Percentiles rank a stretch among this genome's conserved stretches.
phyloP scores from a whole-genome alignment of 208 protist species.

The Endotrypanum monterogeii region DNA sequence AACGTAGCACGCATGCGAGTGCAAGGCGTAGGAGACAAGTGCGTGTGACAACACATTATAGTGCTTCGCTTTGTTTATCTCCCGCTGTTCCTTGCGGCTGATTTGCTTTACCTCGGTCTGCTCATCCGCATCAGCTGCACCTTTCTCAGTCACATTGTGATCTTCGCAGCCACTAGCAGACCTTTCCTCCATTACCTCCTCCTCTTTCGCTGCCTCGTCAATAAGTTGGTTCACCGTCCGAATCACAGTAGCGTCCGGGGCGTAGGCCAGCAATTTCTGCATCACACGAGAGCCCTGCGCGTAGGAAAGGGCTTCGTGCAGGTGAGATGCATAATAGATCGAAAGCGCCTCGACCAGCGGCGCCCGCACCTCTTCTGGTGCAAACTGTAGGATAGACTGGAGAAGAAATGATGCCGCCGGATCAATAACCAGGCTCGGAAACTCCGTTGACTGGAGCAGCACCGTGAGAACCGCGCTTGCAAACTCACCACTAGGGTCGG shows the following conservation, averaged over 20 bases:
- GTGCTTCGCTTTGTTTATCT: slow-evolving; percentile 62
- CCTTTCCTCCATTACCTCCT: slow-evolving; percentile 45
- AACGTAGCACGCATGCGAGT: slow-evolving; percentile 82
- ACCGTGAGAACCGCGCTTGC: slow-evolving; percentile 28
- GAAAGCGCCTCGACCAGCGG: slow-evolving; percentile 46
- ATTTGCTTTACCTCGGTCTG: slow-evolving; percentile 29
- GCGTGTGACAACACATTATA: slow-evolving; percentile 64
- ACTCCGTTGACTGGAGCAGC: slow-evolving; percentile 27
- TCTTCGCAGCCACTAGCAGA: slow-evolving; percentile 9
- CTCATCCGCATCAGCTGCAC: slow-evolving; percentile 12
- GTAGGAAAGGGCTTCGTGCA: slow-evolving; percentile 59
- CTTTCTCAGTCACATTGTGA: slow-evolving; percentile 18
- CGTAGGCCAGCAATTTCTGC: slow-evolving; percentile 85
- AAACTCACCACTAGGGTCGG: slow-evolving; percentile 29
- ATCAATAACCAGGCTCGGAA: slow-evolving; percentile 62
- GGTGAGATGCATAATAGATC: slow-evolving; percentile 36
- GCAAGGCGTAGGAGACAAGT: slow-evolving; percentile 76
- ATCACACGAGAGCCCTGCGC: slow-evolving; percentile 82
- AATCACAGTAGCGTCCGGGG: slow-evolving; percentile 57
- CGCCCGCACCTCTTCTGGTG: slow-evolving; percentile 39
- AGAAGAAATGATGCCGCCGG: slow-evolving; percentile 66
- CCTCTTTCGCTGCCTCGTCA: slow-evolving; percentile 36
- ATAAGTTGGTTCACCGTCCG: slow-evolving; percentile 50
- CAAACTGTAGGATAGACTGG: slow-evolving; percentile 67
- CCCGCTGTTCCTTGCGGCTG: slow-evolving; percentile 58